Conservation (phyloP, 176 grass and related monocot genomes). For the Bromus sterilis region DNA sequence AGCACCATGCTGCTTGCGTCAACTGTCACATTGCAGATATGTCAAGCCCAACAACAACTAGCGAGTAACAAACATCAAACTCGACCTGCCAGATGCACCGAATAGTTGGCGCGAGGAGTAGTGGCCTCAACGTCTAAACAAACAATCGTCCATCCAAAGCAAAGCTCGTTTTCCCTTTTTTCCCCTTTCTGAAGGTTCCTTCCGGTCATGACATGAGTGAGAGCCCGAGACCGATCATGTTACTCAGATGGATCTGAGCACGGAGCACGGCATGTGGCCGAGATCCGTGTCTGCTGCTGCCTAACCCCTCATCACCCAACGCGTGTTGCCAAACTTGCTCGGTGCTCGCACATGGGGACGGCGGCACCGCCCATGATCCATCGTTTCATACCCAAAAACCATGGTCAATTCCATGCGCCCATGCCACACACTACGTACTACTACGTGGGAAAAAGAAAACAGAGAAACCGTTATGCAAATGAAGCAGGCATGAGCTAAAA, state of each 20-base stretch:
- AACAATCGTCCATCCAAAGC: neutral
- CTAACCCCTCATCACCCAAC: neutral
- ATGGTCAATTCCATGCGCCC: neutral
- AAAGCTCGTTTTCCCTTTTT: neutral
- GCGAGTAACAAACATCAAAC: neutral
- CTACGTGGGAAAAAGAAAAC: no score
- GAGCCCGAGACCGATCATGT: neutral
- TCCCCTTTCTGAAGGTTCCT: neutral
- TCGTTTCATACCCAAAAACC: neutral
- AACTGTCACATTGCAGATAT: neutral
- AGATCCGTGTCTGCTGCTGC: slow-evolving; percentile 12
- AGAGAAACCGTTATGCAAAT: neutral
- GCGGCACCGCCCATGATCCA: neutral
- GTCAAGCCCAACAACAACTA: neutral
- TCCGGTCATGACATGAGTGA: no score
- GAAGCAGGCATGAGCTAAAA: neutral
- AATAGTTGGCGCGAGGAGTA: neutral
- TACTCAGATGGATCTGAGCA: neutral
- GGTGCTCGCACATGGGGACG: neutral
- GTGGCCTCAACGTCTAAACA: slow-evolving; percentile 4
- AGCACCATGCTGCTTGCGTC: neutral
- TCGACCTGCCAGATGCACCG: neutral
- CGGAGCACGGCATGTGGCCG: slow-evolving; percentile 13
- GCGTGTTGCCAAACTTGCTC: slow-evolving; percentile 11
- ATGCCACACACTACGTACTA: neutral